Conservation (phyloP, 2,329 filamentous ascomycete species). For the Penicillium aurantiogriseum region DNA sequence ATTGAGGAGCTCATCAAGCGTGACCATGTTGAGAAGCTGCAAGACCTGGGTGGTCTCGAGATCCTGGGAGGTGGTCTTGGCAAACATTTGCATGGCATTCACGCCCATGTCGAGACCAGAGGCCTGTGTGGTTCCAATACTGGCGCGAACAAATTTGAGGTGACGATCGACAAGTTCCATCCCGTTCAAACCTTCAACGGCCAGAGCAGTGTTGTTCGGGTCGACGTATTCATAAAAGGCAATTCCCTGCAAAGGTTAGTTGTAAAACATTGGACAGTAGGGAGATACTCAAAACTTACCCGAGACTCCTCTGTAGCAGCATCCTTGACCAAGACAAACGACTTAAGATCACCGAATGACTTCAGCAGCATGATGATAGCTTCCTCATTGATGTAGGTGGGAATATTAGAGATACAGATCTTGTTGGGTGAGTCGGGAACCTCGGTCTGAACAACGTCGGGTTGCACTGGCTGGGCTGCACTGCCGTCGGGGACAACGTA, state of each 20-base stretch:
- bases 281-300: conserved; percentile 54
- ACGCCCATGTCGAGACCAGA: conserved; percentile 91
- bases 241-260: conserved; percentile 64
- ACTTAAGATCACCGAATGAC: conserved; percentile 89
- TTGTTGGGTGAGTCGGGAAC: conserved; percentile 95
- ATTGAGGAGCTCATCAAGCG: conserved; percentile 88
- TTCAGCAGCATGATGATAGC: conserved; percentile 87
- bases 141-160: conserved; percentile 83
- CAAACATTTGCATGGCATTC: conserved; percentile 96
- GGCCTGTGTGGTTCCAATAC: conserved; percentile 90
- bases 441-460: conserved; percentile 71
- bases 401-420: conserved; percentile 87
- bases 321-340: conserved; percentile 88
- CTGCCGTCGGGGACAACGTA: conserved; percentile 86
- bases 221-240: conserved; percentile 96
- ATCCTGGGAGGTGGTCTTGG: conserved; percentile 78
- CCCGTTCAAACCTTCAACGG: conserved; percentile 84
- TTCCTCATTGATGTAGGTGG: conserved; percentile 81
- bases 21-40: conserved; percentile 98
- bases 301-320: conserved; percentile 79
- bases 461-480: conserved; percentile 70
- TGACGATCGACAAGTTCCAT: conserved; percentile 89
- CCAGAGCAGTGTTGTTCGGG: conserved; percentile 70
- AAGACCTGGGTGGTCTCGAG: conserved; percentile 79
- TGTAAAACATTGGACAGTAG: conserved; percentile 28